Evolutionary conservation across 495 filamentous ascomycete genomes (phyloP).

Genomic region (Neurospora intermedia): DNA sequence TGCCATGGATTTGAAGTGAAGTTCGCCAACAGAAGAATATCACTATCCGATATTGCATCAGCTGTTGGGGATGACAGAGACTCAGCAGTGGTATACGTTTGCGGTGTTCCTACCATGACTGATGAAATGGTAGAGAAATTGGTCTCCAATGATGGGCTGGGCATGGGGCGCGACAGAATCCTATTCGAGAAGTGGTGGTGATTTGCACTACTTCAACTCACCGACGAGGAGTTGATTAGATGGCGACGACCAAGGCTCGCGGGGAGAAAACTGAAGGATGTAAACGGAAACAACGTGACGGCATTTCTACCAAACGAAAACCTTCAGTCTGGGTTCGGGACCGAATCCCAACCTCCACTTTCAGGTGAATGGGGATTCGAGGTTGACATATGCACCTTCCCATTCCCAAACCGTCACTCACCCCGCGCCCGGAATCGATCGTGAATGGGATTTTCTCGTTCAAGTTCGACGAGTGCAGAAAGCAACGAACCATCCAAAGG

Average conservation of each 20-base stretch:
- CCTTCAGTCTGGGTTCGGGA: background rate
- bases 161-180: conserved; percentile 46
- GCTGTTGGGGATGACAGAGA: conserved; percentile 38
- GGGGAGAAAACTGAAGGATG: background rate
- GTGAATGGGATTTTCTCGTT: background rate
- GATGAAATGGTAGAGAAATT: conserved; percentile 57
- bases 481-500: background rate
- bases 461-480: background rate
- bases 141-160: conserved; percentile 35
- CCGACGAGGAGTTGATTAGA: background rate
- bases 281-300: background rate
- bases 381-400: background rate
- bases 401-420: background rate
- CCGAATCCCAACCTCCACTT: background rate
- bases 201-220: background rate
- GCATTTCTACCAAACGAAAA: background rate
- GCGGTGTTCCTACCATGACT: conserved; percentile 71
- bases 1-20: conserved; percentile 21
- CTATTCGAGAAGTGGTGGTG: conserved; percentile 89
- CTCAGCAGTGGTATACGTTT: conserved; percentile 60
- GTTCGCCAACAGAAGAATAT: conserved; percentile 39
- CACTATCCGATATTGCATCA: conserved; percentile 36
- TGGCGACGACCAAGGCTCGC: background rate
- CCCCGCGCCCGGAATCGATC: background rate
- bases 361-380: background rate